Conservation (phyloP, 495 filamentous ascomycete species). For the Xeromyces bisporus region DNA sequence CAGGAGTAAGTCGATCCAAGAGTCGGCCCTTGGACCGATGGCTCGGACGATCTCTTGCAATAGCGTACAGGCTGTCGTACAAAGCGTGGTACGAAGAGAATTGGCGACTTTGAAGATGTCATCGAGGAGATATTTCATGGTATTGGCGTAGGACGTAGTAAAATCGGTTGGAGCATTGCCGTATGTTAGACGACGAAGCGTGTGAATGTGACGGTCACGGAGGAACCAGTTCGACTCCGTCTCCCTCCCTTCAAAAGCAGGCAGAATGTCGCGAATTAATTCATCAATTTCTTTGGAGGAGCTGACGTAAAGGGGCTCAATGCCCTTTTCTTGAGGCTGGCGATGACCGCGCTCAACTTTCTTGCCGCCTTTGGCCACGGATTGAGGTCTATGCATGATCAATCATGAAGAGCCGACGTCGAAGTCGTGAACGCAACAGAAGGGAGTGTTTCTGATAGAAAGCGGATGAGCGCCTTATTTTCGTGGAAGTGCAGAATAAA, state of each 20-base stretch:
- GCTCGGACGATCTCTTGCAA: constrained; percentile 71
- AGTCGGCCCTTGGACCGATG: constrained; percentile 62
- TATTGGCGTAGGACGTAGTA: constrained; percentile 44
- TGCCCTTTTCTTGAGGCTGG: constrained; percentile 32
- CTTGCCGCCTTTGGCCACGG: not conserved
- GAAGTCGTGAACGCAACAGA: not conserved
- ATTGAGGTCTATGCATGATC: not conserved
- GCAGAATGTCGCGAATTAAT: constrained; percentile 59
- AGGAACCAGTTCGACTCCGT: constrained; percentile 79
- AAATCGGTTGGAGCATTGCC: constrained; percentile 77
- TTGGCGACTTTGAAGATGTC: constrained; percentile 77
- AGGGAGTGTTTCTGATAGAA: not conserved
- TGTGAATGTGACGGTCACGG: constrained; percentile 61
- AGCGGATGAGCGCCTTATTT: not conserved
- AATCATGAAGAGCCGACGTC: no score
- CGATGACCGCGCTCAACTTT: not conserved
- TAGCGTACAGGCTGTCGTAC: constrained; percentile 65
- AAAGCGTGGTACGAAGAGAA: constrained; percentile 78
- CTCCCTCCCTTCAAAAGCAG: constrained; percentile 75
- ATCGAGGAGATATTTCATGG: constrained; percentile 61
- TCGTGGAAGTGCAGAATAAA: not conserved
- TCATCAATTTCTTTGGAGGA: constrained; percentile 75
- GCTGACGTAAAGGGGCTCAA: constrained; percentile 68
- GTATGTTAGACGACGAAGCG: constrained; percentile 56
- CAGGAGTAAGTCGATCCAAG: constrained; percentile 79